Conservation (phyloP, 2,329 filamentous ascomycete species). For the Fusarium floridanum region DNA sequence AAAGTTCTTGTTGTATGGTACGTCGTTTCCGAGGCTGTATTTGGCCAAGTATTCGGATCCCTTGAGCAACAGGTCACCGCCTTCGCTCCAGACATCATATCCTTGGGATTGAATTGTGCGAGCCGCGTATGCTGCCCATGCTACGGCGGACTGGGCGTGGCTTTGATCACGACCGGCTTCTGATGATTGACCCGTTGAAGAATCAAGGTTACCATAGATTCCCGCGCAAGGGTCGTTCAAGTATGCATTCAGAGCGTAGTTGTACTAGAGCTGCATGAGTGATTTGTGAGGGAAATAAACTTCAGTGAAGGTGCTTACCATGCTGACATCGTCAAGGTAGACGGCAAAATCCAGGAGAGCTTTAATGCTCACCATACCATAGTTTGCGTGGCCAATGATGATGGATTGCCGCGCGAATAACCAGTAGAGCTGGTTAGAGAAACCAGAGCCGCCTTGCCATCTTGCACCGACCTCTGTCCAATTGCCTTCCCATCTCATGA, state of each 20-base stretch:
- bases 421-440: conserved; percentile 47
- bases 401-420: conserved; percentile 52
- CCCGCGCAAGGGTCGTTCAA: conserved; percentile 55
- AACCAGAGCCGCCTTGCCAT: conserved; percentile 53
- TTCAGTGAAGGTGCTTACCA: conserved; percentile 21
- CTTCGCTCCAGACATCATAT: conserved; percentile 49
- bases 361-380: conserved; percentile 57
- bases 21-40: conserved; percentile 53
- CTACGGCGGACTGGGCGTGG: conserved; percentile 49
- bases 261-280: conserved; percentile 41
- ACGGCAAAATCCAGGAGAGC: conserved; percentile 55
- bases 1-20: conserved; percentile 52
- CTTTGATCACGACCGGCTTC: conserved; percentile 56
- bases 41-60: conserved; percentile 55
- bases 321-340: conserved; percentile 55
- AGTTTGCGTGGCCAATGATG: conserved; percentile 57
- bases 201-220: conserved; percentile 47
- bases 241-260: conserved; percentile 55
- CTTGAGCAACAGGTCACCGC: conserved; percentile 51
- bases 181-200: conserved; percentile 51
- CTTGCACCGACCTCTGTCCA: conserved; percentile 53
- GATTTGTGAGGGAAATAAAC: neutral
- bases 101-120: conserved; percentile 53
- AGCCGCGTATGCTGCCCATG: conserved; percentile 53
- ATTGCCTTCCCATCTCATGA: conserved; percentile 58